Evolutionary conservation across 768 basidiomycete species (phyloP), one percentile per base, ranked within the genome.

Genomic region (Lactifluus hygrophoroides): DNA sequence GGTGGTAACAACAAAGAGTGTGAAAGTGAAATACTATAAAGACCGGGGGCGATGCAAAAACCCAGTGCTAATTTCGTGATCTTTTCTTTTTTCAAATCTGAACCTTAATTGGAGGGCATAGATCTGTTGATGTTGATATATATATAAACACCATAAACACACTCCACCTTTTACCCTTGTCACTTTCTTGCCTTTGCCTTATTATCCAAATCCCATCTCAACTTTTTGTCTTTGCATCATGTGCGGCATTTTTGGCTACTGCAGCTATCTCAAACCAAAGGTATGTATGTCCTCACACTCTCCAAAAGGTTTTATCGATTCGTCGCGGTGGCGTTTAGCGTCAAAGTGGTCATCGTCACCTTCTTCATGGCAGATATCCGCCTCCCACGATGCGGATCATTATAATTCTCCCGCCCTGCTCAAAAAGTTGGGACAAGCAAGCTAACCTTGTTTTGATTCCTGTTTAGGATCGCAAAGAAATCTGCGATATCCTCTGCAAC

Each of bases 201-300:
- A 5, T 37, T 38, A 8, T 23, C 49, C 32, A 10, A 10, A n/a
- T n/a, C n/a, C 45, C 16, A 38, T 23, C 27, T 16, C 45, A 30
- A 38, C 23, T 8, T 40, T 34, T 34, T 40, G 2, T 40, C 2
- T 13, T 46, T 58, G 10, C 45, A 51, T 19, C 51, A 92, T 91
- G 90, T 94, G 90, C 75, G 94, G 94, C 74, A 97, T 97, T 76
- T 97, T 98, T 71, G 90, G 80, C 56, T 98, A 96, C 75, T 93
- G 91, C 79, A 94, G 84, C 73, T 97, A 75, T 78, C 80, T 98
- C 70, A 87, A 87, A 74, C 94, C 97, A 76, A 94, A 94, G 84
- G 91, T 90, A 53, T 55, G 91, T 90, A 53, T 55, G 86, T 35
- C 27, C 43, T 23, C 9, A 17, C n/a, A 23, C 5, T 37, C 38